These are phyloP conservation scores for Albizia julibrissin DNA, from an alignment of 306 rosid species.

Conservation along the genomic window DNA sequence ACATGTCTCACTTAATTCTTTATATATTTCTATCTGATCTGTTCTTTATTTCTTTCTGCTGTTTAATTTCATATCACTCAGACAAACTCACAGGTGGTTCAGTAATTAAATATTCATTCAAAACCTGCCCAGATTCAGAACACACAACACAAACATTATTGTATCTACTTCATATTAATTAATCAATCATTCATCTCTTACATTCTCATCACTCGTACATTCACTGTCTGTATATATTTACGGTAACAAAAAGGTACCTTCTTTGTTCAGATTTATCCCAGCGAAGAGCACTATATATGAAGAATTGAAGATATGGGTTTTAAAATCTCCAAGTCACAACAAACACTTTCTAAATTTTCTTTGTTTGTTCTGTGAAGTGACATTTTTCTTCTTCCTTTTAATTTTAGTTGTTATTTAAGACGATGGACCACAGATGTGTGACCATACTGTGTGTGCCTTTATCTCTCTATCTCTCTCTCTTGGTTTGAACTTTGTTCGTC, in stretches of 20 bases:
- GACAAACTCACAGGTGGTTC: constrained; percentile 31
- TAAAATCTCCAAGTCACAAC: constrained; percentile 36
- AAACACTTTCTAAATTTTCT: not conserved
- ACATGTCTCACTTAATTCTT: constrained; percentile 25
- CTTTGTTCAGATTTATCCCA: constrained; percentile 21
- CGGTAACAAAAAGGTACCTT: not conserved
- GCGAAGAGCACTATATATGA: not conserved
- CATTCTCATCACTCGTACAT: not conserved
- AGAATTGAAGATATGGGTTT: constrained; percentile 14
- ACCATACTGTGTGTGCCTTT: constrained; percentile 26
- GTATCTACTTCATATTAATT: constrained; percentile 22
- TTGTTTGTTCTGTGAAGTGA: constrained; percentile 37
- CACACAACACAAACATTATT: not conserved
- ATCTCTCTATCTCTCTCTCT: constrained; percentile 33
- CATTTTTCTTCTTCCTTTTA: not conserved
- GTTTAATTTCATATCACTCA: constrained; percentile 12
- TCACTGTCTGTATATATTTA: not conserved
- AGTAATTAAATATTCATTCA: constrained; percentile 41
- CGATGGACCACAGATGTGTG: constrained; percentile 58
- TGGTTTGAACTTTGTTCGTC: constrained; percentile 34
- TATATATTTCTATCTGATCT: constrained; percentile 33
- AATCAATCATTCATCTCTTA: constrained; percentile 13
- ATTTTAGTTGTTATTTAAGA: constrained; percentile 24
- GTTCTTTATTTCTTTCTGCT: constrained; percentile 32
- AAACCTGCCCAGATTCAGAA: constrained; percentile 42